Percentiles rank a stretch among this genome's conserved stretches.
phyloP scores from a whole-genome alignment of 1,139 yeast species.

The Saccharomyces hybrid region DNA sequence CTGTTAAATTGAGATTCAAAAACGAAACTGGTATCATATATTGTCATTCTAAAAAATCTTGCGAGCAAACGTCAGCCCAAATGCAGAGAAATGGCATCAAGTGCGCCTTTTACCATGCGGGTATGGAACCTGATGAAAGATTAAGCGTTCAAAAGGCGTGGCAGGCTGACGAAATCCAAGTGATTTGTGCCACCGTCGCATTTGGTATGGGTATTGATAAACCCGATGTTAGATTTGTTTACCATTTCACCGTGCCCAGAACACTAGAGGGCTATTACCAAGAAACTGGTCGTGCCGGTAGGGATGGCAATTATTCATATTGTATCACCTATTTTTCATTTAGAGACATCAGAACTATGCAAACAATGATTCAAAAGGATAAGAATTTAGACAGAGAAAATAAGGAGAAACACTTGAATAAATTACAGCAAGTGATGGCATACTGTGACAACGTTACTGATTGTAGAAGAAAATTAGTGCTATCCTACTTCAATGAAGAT shows the following conservation, averaged over 20 bases:
- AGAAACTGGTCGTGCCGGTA: slow-evolving; percentile 98
- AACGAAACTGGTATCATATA: slow-evolving; percentile 82
- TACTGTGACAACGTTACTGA: slow-evolving; percentile 89
- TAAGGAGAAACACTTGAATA: slow-evolving; percentile 69
- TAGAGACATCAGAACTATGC: slow-evolving; percentile 67
- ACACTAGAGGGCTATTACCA: slow-evolving; percentile 94
- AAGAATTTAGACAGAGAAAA: slow-evolving; percentile 29
- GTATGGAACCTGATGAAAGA: slow-evolving; percentile 75
- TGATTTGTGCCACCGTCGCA: slow-evolving; percentile 94
- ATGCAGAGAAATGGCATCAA: slow-evolving; percentile 53
- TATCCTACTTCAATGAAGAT: too few species aligned
- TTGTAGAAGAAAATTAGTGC: slow-evolving; percentile 81
- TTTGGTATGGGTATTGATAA: slow-evolving; percentile 99
- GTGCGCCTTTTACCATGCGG: slow-evolving; percentile 86
- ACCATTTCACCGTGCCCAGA: slow-evolving; percentile 83
- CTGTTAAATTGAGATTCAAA: slow-evolving; percentile 45
- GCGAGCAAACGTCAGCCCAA: slow-evolving; percentile 72
- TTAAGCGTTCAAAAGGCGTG: slow-evolving; percentile 63
- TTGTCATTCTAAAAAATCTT: slow-evolving; percentile 82
- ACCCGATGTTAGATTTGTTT: slow-evolving; percentile 87
- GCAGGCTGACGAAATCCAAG: slow-evolving; percentile 66
- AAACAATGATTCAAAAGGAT: slow-evolving; percentile 71
- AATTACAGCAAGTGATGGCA: slow-evolving; percentile 76
- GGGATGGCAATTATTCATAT: slow-evolving; percentile 78
- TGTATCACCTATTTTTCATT: slow-evolving; percentile 78